Evolutionary conservation across 805 yeast species (phyloP).

Genomic region (Millerozyma acaciae): DNA sequence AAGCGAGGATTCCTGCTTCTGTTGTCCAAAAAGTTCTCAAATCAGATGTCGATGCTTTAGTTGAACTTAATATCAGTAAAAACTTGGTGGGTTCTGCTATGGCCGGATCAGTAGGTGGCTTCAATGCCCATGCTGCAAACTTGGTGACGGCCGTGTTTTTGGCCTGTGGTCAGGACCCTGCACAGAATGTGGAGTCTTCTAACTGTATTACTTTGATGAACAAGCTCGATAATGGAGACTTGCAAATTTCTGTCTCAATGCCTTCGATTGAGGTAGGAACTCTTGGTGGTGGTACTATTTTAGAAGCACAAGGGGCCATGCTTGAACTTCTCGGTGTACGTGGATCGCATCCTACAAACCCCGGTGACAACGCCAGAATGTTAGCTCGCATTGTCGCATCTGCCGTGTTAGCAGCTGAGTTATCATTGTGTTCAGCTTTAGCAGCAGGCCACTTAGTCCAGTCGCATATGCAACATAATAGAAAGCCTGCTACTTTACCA

Average conservation of each 20-base stretch:
- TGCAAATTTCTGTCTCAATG: conserved; percentile 95
- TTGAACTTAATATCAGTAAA: conserved; percentile 82
- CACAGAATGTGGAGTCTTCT: conserved; percentile 96
- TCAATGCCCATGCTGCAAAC: conserved; percentile 97
- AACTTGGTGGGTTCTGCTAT: conserved; percentile 94
- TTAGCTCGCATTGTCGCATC: conserved; percentile 90
- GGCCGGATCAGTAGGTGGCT: conserved; percentile 98
- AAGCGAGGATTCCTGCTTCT: conserved; percentile 81
- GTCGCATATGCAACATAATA: conserved; percentile 94
- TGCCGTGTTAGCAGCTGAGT: conserved; percentile 93
- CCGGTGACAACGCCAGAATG: conserved; percentile 93
- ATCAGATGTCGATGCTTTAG: conserved; percentile 88
- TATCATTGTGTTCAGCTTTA: conserved; percentile 89
- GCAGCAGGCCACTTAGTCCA: conserved; percentile 99
- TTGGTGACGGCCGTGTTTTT: conserved; percentile 89
- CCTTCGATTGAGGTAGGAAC: conserved; percentile 99
- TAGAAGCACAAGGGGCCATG: conserved; percentile 97
- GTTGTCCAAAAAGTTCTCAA: conserved; percentile 80
- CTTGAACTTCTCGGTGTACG: conserved; percentile 88
- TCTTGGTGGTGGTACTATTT: conserved; percentile 97
- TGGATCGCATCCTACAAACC: conserved; percentile 91
- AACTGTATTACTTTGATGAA: conserved; percentile 96
- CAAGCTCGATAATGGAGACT: conserved; percentile 60
- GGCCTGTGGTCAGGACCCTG: conserved; percentile 99
- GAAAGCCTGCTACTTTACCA: conserved; percentile 51